Conservation (phyloP, 2,329 filamentous ascomycete species). For the Penicillium sp. region DNA sequence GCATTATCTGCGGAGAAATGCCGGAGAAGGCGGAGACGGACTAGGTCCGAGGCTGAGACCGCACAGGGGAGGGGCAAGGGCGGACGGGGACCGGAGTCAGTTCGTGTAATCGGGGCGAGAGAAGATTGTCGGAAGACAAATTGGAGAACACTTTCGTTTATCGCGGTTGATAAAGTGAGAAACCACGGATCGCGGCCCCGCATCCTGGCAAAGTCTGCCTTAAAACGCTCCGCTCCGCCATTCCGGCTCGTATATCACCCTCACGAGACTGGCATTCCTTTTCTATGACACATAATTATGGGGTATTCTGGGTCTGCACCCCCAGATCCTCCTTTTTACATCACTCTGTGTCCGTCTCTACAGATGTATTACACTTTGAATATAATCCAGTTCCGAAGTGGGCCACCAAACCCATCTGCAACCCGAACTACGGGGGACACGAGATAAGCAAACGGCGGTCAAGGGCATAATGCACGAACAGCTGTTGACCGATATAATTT, state of each 20-base stretch:
- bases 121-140: slow-evolving; percentile 1
- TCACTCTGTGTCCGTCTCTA: too few relatives aligned
- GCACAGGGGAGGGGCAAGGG: too few relatives aligned
- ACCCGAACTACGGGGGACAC: background rate
- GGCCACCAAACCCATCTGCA: background rate
- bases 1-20: slow-evolving; percentile 26
- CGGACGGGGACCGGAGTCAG: background rate
- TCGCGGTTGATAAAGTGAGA: slow-evolving; percentile 12
- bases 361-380: background rate
- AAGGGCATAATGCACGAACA: background rate
- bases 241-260: background rate
- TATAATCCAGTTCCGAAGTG: background rate
- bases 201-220: slow-evolving; percentile 10
- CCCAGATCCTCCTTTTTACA: too few relatives aligned
- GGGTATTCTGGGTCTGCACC: too few relatives aligned
- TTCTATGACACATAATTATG: background rate
- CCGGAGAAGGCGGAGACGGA: slow-evolving; percentile 5
- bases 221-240: background rate
- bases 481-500: background rate
- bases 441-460: background rate
- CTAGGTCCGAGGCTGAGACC: background rate
- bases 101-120: background rate
- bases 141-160: background rate
- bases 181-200: slow-evolving; percentile 11
- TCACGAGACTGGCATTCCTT: background rate